Conservation (phyloP, 768 basidiomycete genomes). For the Pleurotus tuber-regium region DNA sequence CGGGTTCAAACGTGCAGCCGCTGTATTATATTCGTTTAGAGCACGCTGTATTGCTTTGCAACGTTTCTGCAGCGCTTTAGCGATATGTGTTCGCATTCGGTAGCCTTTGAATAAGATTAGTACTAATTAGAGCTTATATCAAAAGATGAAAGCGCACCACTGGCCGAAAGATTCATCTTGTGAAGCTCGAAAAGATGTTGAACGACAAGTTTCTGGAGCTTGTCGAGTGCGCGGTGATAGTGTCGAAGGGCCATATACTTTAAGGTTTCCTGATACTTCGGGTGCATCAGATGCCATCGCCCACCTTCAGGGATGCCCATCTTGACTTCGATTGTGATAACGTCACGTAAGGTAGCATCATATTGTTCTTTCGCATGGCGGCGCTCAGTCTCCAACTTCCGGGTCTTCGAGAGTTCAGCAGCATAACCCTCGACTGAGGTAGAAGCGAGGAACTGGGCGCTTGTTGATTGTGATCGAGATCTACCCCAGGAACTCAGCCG, state of each 20-base stretch:
- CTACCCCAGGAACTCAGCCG: no score
- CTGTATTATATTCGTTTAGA: slow-evolving; percentile 26
- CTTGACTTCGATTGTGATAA: slow-evolving; percentile 20
- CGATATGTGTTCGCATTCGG: slow-evolving; percentile 26
- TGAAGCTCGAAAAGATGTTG: slow-evolving; percentile 36
- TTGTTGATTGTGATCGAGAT: slow-evolving; percentile 8
- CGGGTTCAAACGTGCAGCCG: slow-evolving; percentile 20
- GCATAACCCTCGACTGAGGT: slow-evolving; percentile 15
- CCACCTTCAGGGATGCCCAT: slow-evolving; percentile 19
- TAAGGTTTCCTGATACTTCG: slow-evolving; percentile 22
- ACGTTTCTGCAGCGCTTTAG: slow-evolving; percentile 25
- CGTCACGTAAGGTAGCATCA: slow-evolving; percentile 15
- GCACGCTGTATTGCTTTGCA: slow-evolving; percentile 28
- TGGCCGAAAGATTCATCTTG: slow-evolving; percentile 32
- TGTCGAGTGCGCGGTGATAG: slow-evolving; percentile 24
- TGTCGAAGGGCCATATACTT: slow-evolving; percentile 11
- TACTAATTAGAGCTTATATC: background rate
- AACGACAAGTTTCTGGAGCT: slow-evolving; percentile 31
- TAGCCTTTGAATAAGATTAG: slow-evolving; percentile 23
- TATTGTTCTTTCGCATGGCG: slow-evolving; percentile 16
- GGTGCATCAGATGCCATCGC: slow-evolving; percentile 22
- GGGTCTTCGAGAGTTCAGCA: slow-evolving; percentile 16
- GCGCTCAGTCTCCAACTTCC: slow-evolving; percentile 22
- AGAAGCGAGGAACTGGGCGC: slow-evolving; percentile 15
- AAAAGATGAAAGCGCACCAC: slow-evolving; percentile 23